Base-by-base conservation (phyloP, 2,329 filamentous ascomycete species). In the Fusarium buxicola region DNA sequence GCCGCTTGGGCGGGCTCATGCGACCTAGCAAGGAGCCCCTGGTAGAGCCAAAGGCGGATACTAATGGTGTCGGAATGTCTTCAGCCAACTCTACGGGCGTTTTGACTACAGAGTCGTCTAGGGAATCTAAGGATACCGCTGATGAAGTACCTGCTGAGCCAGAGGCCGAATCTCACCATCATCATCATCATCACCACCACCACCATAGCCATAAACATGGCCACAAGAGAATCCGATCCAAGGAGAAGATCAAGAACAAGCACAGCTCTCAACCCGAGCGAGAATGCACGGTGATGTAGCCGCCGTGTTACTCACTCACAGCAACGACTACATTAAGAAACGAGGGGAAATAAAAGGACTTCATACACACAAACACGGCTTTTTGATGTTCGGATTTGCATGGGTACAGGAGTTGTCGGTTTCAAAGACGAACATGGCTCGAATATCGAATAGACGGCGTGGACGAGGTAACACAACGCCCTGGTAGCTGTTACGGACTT, bases 1-100 rank as follows among this genome's bases (percentile, higher is more conserved):
- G 81, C 13, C 81, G 84, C n/a, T 73, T 86, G 5, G 81, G 81
- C 9, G 80, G 81, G 0, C 77, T 86, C 7, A 81, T 82, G 66
- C 82, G 80, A 46, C 67, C 79, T 8, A 85, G 82, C 74, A 84
- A 79, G 67, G 84, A 87, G 56, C 78, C 52, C 25, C 30, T 62
- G 30, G 16, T 35, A 13, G 62, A 65, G 8, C 63, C 72, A 10
- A 67, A 54, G 39, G 55, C 58, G 8, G 76, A 76, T 13, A 55
- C 59, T 13, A 70, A 65, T 35, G 54, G 49, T 9, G 46, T 73
- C 7, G 73, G 61, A 12, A 63, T 69, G 40, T 71, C 71, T 6
- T 67, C 68, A 7, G 58, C 68, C 18, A 72, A 68, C 30, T 70
- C 73, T 2, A 69, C 68, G 2, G 70, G 65, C 1, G 64, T 69